Evolutionary conservation across 768 basidiomycete species (phyloP).

Genomic region (Crucibulum laeve): DNA sequence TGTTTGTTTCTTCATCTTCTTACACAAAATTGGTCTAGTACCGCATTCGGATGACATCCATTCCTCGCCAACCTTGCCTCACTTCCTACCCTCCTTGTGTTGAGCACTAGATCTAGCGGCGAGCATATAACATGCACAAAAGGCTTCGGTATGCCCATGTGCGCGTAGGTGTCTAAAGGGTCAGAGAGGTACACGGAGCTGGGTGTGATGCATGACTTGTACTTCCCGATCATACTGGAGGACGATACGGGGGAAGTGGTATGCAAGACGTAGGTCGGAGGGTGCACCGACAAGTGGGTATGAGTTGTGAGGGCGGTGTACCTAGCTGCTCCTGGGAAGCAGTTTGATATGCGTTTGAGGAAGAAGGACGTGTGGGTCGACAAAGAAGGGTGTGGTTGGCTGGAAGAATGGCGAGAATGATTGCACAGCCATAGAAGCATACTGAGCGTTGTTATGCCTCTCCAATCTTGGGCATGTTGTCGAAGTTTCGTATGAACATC

Average conservation of each 20-base stretch:
- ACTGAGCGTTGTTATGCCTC: slow-evolving; percentile 56
- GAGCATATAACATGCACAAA: slow-evolving; percentile 77
- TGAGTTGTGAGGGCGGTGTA: slow-evolving; percentile 30
- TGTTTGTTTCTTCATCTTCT: slow-evolving; percentile 6
- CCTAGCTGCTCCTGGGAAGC: slow-evolving; percentile 14
- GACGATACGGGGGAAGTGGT: slow-evolving; percentile 54
- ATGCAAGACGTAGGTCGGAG: slow-evolving; percentile 62
- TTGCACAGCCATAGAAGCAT: too few relatives aligned
- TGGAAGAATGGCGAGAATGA: slow-evolving; percentile 6
- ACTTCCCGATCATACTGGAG: slow-evolving; percentile 57
- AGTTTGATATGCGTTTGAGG: slow-evolving; percentile 12
- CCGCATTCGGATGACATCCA: slow-evolving; percentile 66
- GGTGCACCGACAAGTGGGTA: slow-evolving; percentile 40
- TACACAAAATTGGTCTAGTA: slow-evolving; percentile 51
- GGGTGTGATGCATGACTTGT: slow-evolving; percentile 59
- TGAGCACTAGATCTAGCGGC: slow-evolving; percentile 75
- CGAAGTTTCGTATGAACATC: slow-evolving; percentile 46
- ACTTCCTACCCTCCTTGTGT: slow-evolving; percentile 68
- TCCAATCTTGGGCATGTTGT: slow-evolving; percentile 58
- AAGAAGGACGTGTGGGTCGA: slow-evolving; percentile 10
- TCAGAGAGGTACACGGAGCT: slow-evolving; percentile 68
- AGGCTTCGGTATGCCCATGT: slow-evolving; percentile 79
- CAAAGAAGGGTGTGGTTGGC: slow-evolving; percentile 4
- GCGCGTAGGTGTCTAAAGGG: slow-evolving; percentile 81
- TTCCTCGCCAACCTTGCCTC: slow-evolving; percentile 58